Conservation (phyloP, 352 stramenopile species). For the Blastocystis hominis region DNA sequence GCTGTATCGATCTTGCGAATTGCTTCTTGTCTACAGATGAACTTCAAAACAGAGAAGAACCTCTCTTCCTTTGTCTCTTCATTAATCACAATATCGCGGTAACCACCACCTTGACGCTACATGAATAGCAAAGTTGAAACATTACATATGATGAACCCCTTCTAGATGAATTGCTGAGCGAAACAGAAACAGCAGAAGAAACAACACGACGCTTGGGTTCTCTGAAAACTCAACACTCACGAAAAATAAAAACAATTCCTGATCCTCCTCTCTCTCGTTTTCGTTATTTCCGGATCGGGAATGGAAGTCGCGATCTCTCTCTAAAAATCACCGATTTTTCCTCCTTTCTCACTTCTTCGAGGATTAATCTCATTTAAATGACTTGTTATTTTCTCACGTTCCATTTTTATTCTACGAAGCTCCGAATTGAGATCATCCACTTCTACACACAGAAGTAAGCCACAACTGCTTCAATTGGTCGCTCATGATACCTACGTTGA, state of each 20-base stretch:
- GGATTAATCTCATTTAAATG: constrained; percentile 46
- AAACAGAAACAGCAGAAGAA: constrained; percentile 6
- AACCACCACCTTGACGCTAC: not conserved
- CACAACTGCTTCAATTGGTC: not conserved
- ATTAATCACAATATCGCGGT: constrained; percentile 12
- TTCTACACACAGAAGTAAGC: constrained; percentile 9
- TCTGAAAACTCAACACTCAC: not conserved
- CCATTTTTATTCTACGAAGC: constrained; percentile 10
- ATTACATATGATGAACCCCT: not conserved
- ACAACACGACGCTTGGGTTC: constrained; percentile 34
- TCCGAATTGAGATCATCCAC: constrained; percentile 2
- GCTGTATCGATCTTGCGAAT: not conserved
- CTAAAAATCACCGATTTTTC: not conserved
- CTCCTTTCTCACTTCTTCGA: not conserved
- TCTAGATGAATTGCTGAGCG: not conserved
- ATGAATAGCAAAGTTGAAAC: not conserved
- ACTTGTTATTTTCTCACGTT: constrained; percentile 24
- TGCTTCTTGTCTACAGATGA: constrained; percentile 6
- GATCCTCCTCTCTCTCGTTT: not conserved
- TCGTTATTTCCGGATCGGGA: not conserved
- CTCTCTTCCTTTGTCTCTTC: constrained; percentile 32
- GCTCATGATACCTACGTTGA: not conserved
- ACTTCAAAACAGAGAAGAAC: not conserved
- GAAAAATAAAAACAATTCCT: not conserved
- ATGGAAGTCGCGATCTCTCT: constrained; percentile 18